Evolutionary conservation across 2,329 filamentous ascomycete genomes (phyloP).

Genomic region (Diaporthe vaccinii): DNA sequence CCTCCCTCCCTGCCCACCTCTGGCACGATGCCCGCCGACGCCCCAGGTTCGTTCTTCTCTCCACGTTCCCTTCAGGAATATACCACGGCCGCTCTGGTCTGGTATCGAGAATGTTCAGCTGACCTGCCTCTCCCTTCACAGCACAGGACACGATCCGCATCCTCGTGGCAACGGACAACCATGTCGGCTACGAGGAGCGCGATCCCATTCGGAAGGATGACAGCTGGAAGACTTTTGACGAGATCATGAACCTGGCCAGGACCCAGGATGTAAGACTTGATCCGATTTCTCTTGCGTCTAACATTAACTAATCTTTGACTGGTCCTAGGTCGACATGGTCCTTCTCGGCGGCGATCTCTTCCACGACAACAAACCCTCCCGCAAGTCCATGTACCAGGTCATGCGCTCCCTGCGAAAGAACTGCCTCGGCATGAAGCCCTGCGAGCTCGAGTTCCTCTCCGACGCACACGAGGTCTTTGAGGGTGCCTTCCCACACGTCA

Average conservation of each 20-base stretch:
- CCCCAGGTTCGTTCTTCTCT: constrained; percentile 43
- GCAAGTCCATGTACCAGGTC: constrained; percentile 96
- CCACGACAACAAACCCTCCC: constrained; percentile 97
- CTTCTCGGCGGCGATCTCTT: constrained; percentile 95
- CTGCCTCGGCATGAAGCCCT: constrained; percentile 94
- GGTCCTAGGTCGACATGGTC: constrained; percentile 87
- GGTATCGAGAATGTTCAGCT: background rate
- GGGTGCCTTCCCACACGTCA: constrained; percentile 91
- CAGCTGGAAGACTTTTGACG: constrained; percentile 96
- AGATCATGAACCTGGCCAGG: constrained; percentile 90
- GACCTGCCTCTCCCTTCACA: constrained; percentile 43
- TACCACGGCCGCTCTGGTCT: background rate
- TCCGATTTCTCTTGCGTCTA: background rate
- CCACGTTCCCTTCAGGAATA: background rate
- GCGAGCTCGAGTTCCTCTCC: constrained; percentile 93
- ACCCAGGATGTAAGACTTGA: constrained; percentile 76
- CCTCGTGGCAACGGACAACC: constrained; percentile 93
- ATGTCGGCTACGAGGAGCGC: constrained; percentile 96
- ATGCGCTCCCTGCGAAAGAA: constrained; percentile 95
- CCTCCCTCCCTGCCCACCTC: background rate
- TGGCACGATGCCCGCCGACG: constrained; percentile 45
- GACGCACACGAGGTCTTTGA: constrained; percentile 94
- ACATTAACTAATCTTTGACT: background rate
- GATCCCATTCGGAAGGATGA: constrained; percentile 96
- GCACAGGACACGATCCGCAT: constrained; percentile 91